These are phyloP conservation scores for Daedaleopsis nitida DNA, from an alignment of 768 basidiomycete genomes.

Conservation along the genomic window DNA sequence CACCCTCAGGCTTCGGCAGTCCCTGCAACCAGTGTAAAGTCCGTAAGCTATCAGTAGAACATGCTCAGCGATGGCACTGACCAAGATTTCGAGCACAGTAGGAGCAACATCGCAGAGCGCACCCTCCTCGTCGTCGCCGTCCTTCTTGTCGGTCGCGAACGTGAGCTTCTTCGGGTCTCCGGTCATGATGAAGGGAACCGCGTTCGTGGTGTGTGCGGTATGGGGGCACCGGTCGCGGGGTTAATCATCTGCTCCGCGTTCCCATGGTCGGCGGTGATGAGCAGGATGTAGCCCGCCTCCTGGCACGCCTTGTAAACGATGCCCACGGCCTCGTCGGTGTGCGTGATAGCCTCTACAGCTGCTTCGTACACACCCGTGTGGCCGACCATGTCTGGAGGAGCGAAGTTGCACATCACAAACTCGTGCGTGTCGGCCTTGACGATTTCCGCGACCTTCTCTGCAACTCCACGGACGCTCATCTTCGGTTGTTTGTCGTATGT, in stretches of 20 bases:
- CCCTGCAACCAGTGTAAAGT: conserved; percentile 39
- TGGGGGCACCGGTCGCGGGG: conserved; percentile 78
- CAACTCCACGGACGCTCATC: conserved; percentile 89
- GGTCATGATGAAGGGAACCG: conserved; percentile 89
- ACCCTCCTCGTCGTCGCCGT: conserved; percentile 55
- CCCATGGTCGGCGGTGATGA: conserved; percentile 92
- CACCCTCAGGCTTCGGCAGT: conserved; percentile 69
- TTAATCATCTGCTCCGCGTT: conserved; percentile 96
- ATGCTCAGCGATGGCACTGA: conserved; percentile 15
- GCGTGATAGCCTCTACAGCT: conserved; percentile 82
- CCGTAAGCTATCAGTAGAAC: neutral
- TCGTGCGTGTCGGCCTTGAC: conserved; percentile 70
- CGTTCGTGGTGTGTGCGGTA: conserved; percentile 90
- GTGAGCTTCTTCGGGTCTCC: conserved; percentile 58
- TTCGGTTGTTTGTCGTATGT: conserved; percentile 91
- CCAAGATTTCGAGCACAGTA: conserved; percentile 80
- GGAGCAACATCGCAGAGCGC: conserved; percentile 91
- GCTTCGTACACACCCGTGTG: conserved; percentile 93
- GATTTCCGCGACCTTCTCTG: conserved; percentile 89
- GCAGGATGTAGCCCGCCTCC: conserved; percentile 81
- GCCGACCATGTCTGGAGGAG: conserved; percentile 97
- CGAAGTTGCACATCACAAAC: conserved; percentile 98
- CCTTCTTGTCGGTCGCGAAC: conserved; percentile 54
- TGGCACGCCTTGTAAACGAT: conserved; percentile 86
- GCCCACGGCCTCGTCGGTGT: conserved; percentile 89